Percentiles rank a stretch among this genome's conserved stretches.
Evolutionary conservation across 345 rosid species (phyloP).

Genomic region (Camelina hispida): DNA sequence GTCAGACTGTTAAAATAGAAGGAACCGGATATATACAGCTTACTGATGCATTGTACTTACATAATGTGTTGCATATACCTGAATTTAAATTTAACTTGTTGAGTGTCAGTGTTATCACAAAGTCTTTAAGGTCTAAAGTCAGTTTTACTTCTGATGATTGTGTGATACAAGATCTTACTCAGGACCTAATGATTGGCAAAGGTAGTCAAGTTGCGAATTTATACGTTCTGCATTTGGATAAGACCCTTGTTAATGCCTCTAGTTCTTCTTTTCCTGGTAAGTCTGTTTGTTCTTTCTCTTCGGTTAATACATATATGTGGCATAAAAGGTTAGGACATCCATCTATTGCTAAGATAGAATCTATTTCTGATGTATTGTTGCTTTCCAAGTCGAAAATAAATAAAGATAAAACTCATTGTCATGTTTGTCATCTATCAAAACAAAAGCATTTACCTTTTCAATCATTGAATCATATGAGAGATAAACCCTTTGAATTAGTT

Average conservation of each 20-base stretch:
- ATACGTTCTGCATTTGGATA: neutral
- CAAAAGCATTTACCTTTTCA: neutral
- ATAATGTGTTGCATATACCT: neutral
- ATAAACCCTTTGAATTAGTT: neutral
- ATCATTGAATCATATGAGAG: too few species aligned
- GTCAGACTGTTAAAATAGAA: neutral
- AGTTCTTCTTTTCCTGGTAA: too few species aligned
- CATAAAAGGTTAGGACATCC: neutral
- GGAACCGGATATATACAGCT: neutral
- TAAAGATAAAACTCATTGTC: neutral
- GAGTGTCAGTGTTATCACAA: neutral
- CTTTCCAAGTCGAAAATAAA: too few species aligned
- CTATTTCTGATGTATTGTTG: neutral
- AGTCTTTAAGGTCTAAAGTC: neutral
- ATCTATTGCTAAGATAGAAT: neutral
- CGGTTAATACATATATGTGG: neutral
- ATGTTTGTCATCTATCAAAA: neutral
- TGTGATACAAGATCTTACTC: neutral
- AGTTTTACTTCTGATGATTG: neutral
- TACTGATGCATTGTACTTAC: neutral
- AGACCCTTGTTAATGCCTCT: neutral
- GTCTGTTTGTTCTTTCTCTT: neutral
- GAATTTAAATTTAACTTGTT: neutral
- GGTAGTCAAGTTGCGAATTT: neutral
- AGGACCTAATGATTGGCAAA: neutral